These are phyloP conservation scores for Xerocomus potaroensis DNA, from an alignment of 768 basidiomycete species.

Conservation along the genomic window DNA sequence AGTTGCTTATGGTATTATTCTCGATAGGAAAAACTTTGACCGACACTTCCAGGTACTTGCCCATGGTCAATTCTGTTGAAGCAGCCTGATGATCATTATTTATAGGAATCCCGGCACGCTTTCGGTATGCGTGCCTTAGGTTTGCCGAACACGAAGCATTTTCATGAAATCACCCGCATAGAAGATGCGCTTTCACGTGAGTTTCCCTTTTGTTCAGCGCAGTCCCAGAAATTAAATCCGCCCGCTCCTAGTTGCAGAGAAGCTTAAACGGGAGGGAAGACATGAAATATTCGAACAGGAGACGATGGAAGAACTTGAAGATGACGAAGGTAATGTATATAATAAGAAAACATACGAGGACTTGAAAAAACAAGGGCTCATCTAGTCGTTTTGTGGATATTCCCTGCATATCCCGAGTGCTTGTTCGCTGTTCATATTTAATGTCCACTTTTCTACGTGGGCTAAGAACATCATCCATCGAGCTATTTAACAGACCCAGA, in stretches of 20 bases:
- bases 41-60: slow-evolving; percentile 79
- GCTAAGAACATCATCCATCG: background rate
- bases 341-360: slow-evolving; percentile 98
- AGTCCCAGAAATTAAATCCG: background rate
- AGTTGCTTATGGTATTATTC: slow-evolving; percentile 15
- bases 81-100: slow-evolving; percentile 20
- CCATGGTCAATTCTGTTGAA: slow-evolving; percentile 8
- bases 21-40: slow-evolving; percentile 85
- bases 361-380: slow-evolving; percentile 91
- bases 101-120: slow-evolving; percentile 88
- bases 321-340: slow-evolving; percentile 98
- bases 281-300: slow-evolving; percentile 92
- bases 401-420: slow-evolving; percentile 1
- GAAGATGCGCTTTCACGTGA: slow-evolving; percentile 91
- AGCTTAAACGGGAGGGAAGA: slow-evolving; percentile 93
- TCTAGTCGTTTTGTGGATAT: slow-evolving; percentile 36
- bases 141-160: slow-evolving; percentile 97
- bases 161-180: slow-evolving; percentile 97
- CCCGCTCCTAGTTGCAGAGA: slow-evolving; percentile 76
- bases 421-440: no score
- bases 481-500: slow-evolving; percentile 12
- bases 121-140: slow-evolving; percentile 98
- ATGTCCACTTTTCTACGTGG: no score
- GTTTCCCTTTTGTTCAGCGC: slow-evolving; percentile 31
- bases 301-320: slow-evolving; percentile 97